Evolutionary conservation across 345 rosid species (phyloP), one percentile per base, ranked within the genome.

Genomic region (Odontarrhena argentea): DNA sequence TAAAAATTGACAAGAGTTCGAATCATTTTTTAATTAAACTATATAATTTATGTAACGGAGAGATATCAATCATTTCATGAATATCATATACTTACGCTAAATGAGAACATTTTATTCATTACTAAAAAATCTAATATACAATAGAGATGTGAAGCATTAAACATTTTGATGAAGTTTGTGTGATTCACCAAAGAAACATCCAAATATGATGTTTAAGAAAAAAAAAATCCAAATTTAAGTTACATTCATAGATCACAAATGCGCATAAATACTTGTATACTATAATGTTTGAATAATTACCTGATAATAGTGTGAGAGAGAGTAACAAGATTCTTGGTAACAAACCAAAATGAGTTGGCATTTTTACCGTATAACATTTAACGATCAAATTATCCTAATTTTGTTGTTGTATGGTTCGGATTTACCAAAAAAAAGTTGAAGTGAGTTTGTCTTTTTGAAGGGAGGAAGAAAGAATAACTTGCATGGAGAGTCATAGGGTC

Each of bases 301-400:
- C 93, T 68, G 83, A 67, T 3, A 75, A 84, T 36, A 83, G 7
- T 2, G 70, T 12, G 38, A 76, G 42, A 18, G 76, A 22, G 32
- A 73, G 58, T 1, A 80, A 70, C 6, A 82, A 63, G 54, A 84
- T 11, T 32, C 58, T 78, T 24, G 68, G 59, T 28, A 71, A 67
- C 36, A 68, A 51, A 43, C 15, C 46, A 44, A 75, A 34, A 71
- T 1, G 63, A 25, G 30, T 9, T 48, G 81, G 77, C 94, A 87
- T 85, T 11, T 41, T 50, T 13, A 9, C 13, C 8, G 38, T 28
- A 35, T 10, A 65, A 55, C 2, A 32, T 9, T 15, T 35, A 54
- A 49, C 30, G 50, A 52, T 45, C 35, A 61, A 53, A 18, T 2
- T 32, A 12, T 32, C n/a, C 2, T 8, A 4, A 36, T 7, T 10